Conservation (phyloP, 148 eudicot genomes). For the Silene latifolia region DNA sequence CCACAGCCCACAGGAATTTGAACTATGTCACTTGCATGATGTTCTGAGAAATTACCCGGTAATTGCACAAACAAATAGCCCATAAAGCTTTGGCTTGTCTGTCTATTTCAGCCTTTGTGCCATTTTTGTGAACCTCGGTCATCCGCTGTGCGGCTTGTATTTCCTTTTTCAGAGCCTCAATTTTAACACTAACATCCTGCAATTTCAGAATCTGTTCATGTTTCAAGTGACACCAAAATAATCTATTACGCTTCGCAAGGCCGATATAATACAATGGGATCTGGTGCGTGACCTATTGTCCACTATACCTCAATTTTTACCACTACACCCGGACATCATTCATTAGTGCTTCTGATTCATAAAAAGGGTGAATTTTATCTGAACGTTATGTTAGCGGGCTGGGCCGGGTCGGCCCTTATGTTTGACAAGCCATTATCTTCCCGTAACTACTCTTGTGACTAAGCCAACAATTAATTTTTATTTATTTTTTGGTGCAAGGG, state of each 20-base stretch:
- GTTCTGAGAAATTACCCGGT: constrained; percentile 39
- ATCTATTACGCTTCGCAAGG: background rate
- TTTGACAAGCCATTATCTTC: constrained; percentile 1
- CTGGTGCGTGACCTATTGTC: background rate
- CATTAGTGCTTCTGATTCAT: no score
- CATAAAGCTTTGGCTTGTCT: constrained; percentile 62
- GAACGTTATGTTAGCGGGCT: background rate
- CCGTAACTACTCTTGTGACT: constrained; percentile 9
- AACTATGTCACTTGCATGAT: no score
- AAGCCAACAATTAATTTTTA: background rate
- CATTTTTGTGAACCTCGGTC: constrained; percentile 33
- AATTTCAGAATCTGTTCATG: background rate
- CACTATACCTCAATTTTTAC: background rate
- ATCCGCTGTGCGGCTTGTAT: constrained; percentile 29
- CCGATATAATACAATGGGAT: background rate
- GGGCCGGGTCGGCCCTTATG: no score
- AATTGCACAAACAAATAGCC: constrained; percentile 59
- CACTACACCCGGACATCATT: background rate
- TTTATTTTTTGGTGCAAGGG: background rate
- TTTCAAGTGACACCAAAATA: background rate
- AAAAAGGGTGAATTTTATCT: background rate
- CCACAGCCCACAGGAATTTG: no score
- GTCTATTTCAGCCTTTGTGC: constrained; percentile 42
- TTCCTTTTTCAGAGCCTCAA: constrained; percentile 39
- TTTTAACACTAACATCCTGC: constrained; percentile 40